Percentiles rank a stretch among this genome's conserved stretches.
Evolutionary conservation across 2,329 filamentous ascomycete genomes (phyloP).

Genomic region (Ophiosphaerella herpotricha): DNA sequence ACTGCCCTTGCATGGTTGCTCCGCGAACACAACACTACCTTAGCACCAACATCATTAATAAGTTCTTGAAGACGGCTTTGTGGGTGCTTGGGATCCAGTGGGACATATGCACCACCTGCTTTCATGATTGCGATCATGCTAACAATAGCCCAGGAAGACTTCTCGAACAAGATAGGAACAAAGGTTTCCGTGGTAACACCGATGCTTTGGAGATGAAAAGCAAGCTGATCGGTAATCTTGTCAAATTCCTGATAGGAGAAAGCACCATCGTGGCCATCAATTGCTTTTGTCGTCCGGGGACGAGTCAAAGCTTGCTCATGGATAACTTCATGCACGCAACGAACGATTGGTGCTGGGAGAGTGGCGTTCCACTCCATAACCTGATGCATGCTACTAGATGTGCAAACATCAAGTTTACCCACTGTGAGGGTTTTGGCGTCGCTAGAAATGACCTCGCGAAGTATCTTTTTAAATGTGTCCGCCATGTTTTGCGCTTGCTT

Average conservation of each 20-base stretch:
- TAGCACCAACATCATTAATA: conserved; percentile 34
- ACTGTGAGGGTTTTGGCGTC: conserved; percentile 23
- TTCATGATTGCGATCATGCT: conserved; percentile 46
- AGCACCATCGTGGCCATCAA: conserved; percentile 36
- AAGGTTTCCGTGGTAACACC: conserved; percentile 36
- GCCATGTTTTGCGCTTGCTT: conserved; percentile 36
- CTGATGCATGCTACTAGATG: conserved; percentile 25
- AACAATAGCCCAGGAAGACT: conserved; percentile 38
- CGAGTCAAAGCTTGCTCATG: conserved; percentile 35
- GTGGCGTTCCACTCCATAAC: conserved; percentile 36
- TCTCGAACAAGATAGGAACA: conserved; percentile 46
- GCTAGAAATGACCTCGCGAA: conserved; percentile 22
- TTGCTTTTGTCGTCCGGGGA: conserved; percentile 34
- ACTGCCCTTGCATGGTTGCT: conserved; percentile 22
- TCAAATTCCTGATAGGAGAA: conserved; percentile 43
- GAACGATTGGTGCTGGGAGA: conserved; percentile 28
- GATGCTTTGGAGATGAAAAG: conserved; percentile 27
- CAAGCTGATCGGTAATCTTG: conserved; percentile 33
- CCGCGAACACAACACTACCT: conserved; percentile 35
- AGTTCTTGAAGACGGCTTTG: conserved; percentile 44
- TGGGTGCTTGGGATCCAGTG: conserved; percentile 46
- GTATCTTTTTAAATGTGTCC: conserved; percentile 36
- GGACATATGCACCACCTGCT: conserved; percentile 44
- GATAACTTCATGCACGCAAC: conserved; percentile 37
- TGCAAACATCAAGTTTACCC: conserved; percentile 30